A percentile compares a stretch with the other conserved stretches of the same genome.
phyloP scores from a whole-genome alignment of 2,329 filamentous ascomycete species.

The Xylaria sp. region DNA sequence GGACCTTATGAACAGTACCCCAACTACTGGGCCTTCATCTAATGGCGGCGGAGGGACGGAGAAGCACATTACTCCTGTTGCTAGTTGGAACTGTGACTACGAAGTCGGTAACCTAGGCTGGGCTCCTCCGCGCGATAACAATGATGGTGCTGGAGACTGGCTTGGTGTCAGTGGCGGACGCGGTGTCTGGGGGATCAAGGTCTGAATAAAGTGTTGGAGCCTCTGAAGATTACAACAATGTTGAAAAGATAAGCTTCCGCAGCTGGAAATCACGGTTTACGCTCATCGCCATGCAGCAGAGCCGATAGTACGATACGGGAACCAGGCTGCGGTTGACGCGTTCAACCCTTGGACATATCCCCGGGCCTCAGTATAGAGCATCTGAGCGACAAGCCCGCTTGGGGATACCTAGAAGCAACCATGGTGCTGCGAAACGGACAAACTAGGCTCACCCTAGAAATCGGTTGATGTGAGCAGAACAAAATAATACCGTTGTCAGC shows the following conservation, averaged over 20 bases:
- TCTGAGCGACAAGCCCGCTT: slow-evolving; percentile 4
- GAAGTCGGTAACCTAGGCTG: slow-evolving; percentile 87
- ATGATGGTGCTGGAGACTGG: slow-evolving; percentile 79
- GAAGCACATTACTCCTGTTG: slow-evolving; percentile 74
- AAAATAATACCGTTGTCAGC: slow-evolving; percentile 4
- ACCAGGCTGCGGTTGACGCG: not conserved
- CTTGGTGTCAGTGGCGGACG: slow-evolving; percentile 83
- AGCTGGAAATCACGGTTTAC: slow-evolving; percentile 1
- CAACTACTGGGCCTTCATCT: slow-evolving; percentile 57
- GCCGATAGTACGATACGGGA: not conserved
- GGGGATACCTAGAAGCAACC: slow-evolving; percentile 7
- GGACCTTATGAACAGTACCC: slow-evolving; percentile 82
- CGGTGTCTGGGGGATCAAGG: slow-evolving; percentile 79
- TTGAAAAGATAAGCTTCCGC: not conserved
- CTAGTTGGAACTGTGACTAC: slow-evolving; percentile 86
- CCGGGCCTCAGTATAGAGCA: slow-evolving; percentile 7
- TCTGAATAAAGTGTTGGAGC: slow-evolving; percentile 37
- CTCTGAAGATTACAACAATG: not conserved
- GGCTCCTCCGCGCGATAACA: slow-evolving; percentile 77
- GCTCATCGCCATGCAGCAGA: not conserved
- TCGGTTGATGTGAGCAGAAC: not conserved
- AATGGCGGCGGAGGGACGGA: slow-evolving; percentile 65
- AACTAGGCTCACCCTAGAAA: not conserved
- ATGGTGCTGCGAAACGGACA: not conserved
- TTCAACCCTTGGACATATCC: not conserved